Conservation (phyloP, 164 flowering plant genomes). For the Cinnamomum micranthum region DNA sequence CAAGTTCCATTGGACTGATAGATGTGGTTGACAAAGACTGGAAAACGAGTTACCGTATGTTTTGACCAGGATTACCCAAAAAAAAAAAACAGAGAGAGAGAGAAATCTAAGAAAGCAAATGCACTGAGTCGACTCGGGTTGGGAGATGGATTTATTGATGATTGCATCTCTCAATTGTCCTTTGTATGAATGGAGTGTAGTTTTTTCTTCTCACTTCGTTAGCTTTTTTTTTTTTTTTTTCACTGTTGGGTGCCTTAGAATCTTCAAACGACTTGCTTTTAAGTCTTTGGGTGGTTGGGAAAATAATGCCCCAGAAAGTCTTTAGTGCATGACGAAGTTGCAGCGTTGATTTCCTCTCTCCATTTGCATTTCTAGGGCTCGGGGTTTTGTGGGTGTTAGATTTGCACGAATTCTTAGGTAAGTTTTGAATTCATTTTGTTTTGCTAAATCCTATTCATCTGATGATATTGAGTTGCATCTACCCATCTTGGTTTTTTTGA, state of each 20-base stretch:
- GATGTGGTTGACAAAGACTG: not conserved
- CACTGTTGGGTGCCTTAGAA: not conserved
- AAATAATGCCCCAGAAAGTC: not conserved
- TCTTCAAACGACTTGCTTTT: constrained; percentile 1
- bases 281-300: not conserved
- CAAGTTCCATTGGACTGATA: too few relatives aligned
- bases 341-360: not conserved
- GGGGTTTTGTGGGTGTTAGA: not conserved
- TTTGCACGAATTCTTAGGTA: not conserved
- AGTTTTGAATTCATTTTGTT: not conserved
- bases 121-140: not conserved
- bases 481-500: too few relatives aligned
- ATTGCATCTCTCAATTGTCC: not conserved
- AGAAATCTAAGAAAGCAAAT: too few relatives aligned
- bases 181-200: not conserved
- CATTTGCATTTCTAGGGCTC: not conserved
- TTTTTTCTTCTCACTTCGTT: not conserved
- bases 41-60: not conserved
- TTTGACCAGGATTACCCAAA: not conserved
- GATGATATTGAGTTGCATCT: too few relatives aligned
- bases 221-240: not conserved
- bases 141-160: not conserved
- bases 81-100: not conserved
- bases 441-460: too few relatives aligned
- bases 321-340: not conserved